These are phyloP conservation scores for Gossypium thurberi DNA, from an alignment of 345 rosid species.

Conservation along the genomic window DNA sequence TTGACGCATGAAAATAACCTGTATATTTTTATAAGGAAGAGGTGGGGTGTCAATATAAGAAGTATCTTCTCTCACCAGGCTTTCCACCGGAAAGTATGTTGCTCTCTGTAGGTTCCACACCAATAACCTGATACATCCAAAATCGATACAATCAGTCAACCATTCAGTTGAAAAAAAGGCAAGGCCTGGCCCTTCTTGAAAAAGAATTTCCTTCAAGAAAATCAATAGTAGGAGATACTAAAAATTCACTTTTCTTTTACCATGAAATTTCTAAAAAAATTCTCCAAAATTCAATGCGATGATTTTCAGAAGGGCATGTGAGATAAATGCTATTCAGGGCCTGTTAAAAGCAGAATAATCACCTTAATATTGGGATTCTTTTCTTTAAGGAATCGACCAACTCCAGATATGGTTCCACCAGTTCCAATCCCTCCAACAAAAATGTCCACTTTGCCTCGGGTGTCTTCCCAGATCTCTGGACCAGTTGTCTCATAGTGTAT, in stretches of 20 bases:
- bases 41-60: not conserved
- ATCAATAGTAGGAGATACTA: not conserved
- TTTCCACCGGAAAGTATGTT: constrained; percentile 80
- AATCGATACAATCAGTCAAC: not conserved
- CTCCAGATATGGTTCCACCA: constrained; percentile 84
- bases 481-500: constrained; percentile 83
- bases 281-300: constrained; percentile 1
- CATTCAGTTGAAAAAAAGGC: not conserved
- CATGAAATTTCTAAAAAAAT: not conserved
- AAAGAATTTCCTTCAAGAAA: not conserved
- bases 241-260: not conserved
- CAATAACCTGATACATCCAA: constrained; percentile 54
- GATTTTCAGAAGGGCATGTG: not conserved
- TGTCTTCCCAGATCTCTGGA: constrained; percentile 85
- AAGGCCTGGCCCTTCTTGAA: not conserved
- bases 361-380: constrained; percentile 70
- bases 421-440: constrained; percentile 81
- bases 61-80: constrained; percentile 42
- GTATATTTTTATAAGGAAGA: not conserved
- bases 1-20: not conserved
- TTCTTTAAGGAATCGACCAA: constrained; percentile 67
- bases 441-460: constrained; percentile 75
- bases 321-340: not conserved
- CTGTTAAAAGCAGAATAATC: not conserved
- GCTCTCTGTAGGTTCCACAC: constrained; percentile 78